Conservation (phyloP, 2,329 filamentous ascomycete genomes). For the Biscogniauxia mediterranea region DNA sequence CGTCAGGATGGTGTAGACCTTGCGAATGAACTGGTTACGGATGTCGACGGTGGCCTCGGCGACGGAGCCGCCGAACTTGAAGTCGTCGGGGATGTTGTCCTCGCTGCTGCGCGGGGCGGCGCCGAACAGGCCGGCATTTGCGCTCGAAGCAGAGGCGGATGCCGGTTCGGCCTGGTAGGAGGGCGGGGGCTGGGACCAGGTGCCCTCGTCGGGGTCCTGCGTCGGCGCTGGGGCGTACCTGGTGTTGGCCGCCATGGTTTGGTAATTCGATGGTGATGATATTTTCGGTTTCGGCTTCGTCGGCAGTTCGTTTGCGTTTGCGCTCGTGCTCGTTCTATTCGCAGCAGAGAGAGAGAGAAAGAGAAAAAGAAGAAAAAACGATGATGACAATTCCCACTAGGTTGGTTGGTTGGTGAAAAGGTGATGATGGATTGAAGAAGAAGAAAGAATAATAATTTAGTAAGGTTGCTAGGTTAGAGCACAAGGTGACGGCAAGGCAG, state of each 20-base stretch:
- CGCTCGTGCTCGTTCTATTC: too few species aligned
- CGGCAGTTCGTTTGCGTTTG: too few species aligned
- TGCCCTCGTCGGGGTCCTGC: constrained; percentile 79
- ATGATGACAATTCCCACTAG: too few species aligned
- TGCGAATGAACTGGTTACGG: constrained; percentile 93
- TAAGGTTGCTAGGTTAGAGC: too few species aligned
- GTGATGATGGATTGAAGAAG: too few species aligned
- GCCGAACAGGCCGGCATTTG: constrained; percentile 58
- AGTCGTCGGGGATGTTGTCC: constrained; percentile 94
- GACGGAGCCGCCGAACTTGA: constrained; percentile 96
- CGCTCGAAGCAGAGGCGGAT: constrained; percentile 43
- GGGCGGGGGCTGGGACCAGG: constrained; percentile 68
- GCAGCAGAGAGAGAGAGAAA: too few species aligned
- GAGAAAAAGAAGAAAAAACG: too few species aligned
- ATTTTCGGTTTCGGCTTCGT: constrained; percentile 1
- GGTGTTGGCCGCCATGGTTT: constrained; percentile 66
- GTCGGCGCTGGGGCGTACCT: constrained; percentile 83
- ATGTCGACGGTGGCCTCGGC: constrained; percentile 94
- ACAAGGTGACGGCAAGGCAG: background rate
- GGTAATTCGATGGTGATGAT: constrained; percentile 3
- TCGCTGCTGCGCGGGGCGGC: constrained; percentile 74
- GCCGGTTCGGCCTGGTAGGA: constrained; percentile 62
- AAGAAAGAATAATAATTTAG: too few species aligned
- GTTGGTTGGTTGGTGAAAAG: too few species aligned
- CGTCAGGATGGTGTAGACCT: constrained; percentile 98